Evolutionary conservation across 495 filamentous ascomycete genomes (phyloP).

Genomic region (Geoglossum glabrum): DNA sequence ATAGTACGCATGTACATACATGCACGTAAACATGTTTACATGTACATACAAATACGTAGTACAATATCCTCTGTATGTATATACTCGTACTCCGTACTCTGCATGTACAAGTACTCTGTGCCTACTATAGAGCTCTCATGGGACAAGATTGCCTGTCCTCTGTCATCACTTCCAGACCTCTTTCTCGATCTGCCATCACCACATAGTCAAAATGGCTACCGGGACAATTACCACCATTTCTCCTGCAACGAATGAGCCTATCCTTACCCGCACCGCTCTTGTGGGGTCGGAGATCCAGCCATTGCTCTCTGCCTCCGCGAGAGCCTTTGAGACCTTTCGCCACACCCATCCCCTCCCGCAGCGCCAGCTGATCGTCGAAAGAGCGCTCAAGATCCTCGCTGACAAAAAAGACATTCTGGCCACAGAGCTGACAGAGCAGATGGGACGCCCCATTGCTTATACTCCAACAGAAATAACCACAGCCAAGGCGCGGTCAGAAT

Average conservation of each 20-base stretch:
- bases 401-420: slow-evolving; percentile 62
- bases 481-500: slow-evolving; percentile 59
- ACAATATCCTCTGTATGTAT: too few relatives aligned
- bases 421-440: slow-evolving; percentile 71
- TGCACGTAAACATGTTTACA: too few relatives aligned
- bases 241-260: slow-evolving; percentile 58
- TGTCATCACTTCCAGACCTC: not conserved
- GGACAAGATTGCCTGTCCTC: not conserved
- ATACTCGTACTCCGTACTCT: too few relatives aligned
- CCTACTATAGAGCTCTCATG: not conserved
- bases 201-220: not conserved
- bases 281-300: slow-evolving; percentile 40
- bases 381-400: slow-evolving; percentile 46
- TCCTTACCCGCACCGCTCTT: slow-evolving; percentile 55
- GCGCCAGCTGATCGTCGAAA: slow-evolving; percentile 56
- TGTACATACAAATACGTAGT: too few relatives aligned
- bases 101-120: not conserved
- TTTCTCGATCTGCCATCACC: not conserved
- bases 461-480: slow-evolving; percentile 63
- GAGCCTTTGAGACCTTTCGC: slow-evolving; percentile 52
- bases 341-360: slow-evolving; percentile 34
- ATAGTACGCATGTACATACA: too few relatives aligned
- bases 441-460: slow-evolving; percentile 82
- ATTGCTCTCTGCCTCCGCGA: slow-evolving; percentile 42
- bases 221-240: slow-evolving; percentile 81